Evolutionary conservation across 306 rosid genomes (phyloP).

Genomic region (Rosa rugosa): DNA sequence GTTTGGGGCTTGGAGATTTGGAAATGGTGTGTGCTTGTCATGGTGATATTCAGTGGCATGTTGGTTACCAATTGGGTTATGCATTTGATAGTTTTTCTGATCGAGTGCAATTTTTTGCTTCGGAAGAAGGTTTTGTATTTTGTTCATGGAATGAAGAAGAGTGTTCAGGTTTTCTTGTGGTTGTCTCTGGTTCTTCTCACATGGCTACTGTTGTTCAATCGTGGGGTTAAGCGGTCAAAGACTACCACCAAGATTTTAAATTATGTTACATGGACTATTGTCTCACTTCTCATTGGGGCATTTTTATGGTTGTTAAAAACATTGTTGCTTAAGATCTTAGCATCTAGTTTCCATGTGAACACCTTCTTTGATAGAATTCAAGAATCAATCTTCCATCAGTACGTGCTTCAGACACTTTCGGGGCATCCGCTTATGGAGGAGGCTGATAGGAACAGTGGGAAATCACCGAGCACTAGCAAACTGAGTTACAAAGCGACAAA

Average conservation of each 20-base stretch:
- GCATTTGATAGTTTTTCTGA: conserved; percentile 66
- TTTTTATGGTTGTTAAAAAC: conserved; percentile 75
- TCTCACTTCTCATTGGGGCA: conserved; percentile 69
- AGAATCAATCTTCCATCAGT: conserved; percentile 81
- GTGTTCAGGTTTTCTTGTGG: conserved; percentile 75
- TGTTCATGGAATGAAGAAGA: conserved; percentile 89
- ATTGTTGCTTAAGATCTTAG: conserved; percentile 60
- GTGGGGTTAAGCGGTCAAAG: conserved; percentile 45
- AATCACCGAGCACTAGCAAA: conserved; percentile 47
- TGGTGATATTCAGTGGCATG: conserved; percentile 79
- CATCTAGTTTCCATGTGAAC: conserved; percentile 75
- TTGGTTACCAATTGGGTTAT: conserved; percentile 74
- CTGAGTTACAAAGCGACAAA: conserved; percentile 62
- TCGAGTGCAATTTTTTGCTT: conserved; percentile 77
- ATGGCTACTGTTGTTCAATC: conserved; percentile 63
- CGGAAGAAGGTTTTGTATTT: conserved; percentile 82
- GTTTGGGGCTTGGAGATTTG: conserved; percentile 70
- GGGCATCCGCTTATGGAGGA: conserved; percentile 67
- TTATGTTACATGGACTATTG: conserved; percentile 67
- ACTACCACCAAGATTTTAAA: conserved; percentile 40
- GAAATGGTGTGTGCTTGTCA: conserved; percentile 82
- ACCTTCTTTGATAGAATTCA: conserved; percentile 89
- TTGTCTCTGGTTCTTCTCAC: conserved; percentile 61
- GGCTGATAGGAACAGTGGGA: conserved; percentile 55
- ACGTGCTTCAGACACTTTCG: conserved; percentile 72